Conservation (phyloP, 179 eudicot species). For the Spergularia azorica region DNA sequence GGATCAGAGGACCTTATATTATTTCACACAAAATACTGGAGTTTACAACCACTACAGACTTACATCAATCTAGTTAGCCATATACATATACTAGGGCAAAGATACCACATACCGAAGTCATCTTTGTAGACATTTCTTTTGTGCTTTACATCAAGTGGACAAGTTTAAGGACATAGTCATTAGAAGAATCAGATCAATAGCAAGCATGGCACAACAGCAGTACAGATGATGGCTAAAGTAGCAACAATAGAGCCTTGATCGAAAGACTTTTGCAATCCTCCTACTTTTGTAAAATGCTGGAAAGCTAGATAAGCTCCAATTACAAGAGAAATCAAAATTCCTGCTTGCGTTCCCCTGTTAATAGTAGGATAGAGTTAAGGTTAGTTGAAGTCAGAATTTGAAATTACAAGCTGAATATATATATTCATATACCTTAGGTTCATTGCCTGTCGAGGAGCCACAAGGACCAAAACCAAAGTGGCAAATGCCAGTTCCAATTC, state of each 20-base stretch:
- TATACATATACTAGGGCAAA: constrained; percentile 16
- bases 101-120: constrained; percentile 6
- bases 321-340: constrained; percentile 58
- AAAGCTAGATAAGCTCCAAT: constrained; percentile 77
- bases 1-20: not conserved
- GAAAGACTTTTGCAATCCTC: constrained; percentile 71
- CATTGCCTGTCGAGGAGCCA: constrained; percentile 70
- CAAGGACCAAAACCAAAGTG: constrained; percentile 64
- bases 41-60: not conserved
- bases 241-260: constrained; percentile 79
- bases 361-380: constrained; percentile 10
- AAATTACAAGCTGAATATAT: not conserved
- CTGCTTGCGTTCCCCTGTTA: constrained; percentile 74
- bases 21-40: not conserved
- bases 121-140: constrained; percentile 1
- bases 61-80: constrained; percentile 15
- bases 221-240: constrained; percentile 62
- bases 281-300: constrained; percentile 73
- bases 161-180: not conserved
- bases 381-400: constrained; percentile 5
- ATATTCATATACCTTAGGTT: constrained; percentile 56
- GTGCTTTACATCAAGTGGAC: constrained; percentile 15
- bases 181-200: constrained; percentile 46
- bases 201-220: constrained; percentile 53
- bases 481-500: constrained; percentile 85